These are phyloP conservation scores for Wickerhamomyces alni DNA, from an alignment of 805 yeast genomes.

Conservation along the genomic window DNA sequence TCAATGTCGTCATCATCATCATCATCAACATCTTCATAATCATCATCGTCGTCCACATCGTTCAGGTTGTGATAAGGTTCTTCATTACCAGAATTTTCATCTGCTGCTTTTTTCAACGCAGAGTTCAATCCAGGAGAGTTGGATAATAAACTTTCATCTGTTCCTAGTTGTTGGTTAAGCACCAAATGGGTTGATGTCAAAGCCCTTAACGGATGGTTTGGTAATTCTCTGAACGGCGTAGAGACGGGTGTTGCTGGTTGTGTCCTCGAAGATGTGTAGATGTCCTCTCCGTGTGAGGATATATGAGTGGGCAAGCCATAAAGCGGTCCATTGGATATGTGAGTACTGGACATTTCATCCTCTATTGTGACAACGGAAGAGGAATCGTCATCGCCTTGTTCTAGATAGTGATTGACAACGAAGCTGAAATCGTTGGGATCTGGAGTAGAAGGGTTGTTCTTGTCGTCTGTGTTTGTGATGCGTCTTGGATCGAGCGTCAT, in stretches of 20 bases:
- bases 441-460: constrained; percentile 11
- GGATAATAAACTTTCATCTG: constrained; percentile 17
- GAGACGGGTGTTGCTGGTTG: constrained; percentile 21
- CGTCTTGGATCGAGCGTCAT: constrained; percentile 22
- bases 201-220: constrained; percentile 22
- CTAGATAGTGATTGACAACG: constrained; percentile 1
- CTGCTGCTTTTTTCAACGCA: not conserved
- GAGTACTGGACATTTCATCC: constrained; percentile 4
- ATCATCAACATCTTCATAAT: constrained; percentile 9
- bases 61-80: not conserved
- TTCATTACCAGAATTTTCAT: not conserved
- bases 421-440: constrained; percentile 16
- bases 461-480: constrained; percentile 3
- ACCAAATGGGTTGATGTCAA: constrained; percentile 19
- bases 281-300: constrained; percentile 16
- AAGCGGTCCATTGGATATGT: constrained; percentile 1
- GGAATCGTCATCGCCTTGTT: constrained; percentile 5
- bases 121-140: not conserved
- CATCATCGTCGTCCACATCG: not conserved
- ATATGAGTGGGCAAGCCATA: constrained; percentile 21
- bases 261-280: constrained; percentile 4
- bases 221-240: constrained; percentile 17
- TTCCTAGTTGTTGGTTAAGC: constrained; percentile 18
- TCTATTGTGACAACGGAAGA: constrained; percentile 17
- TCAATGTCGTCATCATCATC: not conserved